phyloP scores from a whole-genome alignment of 2,329 filamentous ascomycete genomes.

The Mollisiaceae sp. region DNA sequence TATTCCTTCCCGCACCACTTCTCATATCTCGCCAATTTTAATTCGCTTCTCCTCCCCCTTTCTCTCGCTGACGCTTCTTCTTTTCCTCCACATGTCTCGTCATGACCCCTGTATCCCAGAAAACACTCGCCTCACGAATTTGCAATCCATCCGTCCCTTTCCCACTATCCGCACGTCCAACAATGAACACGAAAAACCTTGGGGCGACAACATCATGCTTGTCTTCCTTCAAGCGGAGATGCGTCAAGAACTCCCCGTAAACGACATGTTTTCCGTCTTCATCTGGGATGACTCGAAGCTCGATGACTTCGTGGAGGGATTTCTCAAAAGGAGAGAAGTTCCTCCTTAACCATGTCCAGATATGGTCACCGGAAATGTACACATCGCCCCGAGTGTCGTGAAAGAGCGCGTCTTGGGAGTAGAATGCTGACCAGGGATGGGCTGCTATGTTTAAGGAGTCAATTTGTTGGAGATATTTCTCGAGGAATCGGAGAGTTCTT shows the following conservation, averaged over 20 bases:
- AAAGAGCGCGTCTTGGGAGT: conserved; percentile 19
- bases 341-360: conserved; percentile 20
- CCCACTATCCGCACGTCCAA: conserved; percentile 10
- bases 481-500: conserved; percentile 50
- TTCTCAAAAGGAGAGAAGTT: conserved; percentile 22
- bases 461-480: conserved; percentile 18
- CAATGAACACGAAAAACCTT: conserved; percentile 25
- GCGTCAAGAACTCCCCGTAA: conserved; percentile 26
- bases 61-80: background rate
- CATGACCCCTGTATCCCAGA: conserved; percentile 30
- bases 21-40: background rate
- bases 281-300: conserved; percentile 18
- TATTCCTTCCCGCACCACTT: too few species aligned
- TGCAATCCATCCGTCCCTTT: conserved; percentile 21
- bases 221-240: conserved; percentile 25
- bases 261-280: conserved; percentile 18
- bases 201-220: conserved; percentile 23
- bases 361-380: conserved; percentile 20
- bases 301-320: conserved; percentile 20
- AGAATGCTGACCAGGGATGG: conserved; percentile 15
- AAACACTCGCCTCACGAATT: conserved; percentile 24
- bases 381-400: conserved; percentile 28
- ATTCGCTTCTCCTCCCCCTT: background rate
- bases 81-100: conserved; percentile 12
- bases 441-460: conserved; percentile 13